Percentiles rank a stretch among this genome's conserved stretches.
phyloP scores from a whole-genome alignment of 441 rosid genomes.

The Eruca vesicaria region DNA sequence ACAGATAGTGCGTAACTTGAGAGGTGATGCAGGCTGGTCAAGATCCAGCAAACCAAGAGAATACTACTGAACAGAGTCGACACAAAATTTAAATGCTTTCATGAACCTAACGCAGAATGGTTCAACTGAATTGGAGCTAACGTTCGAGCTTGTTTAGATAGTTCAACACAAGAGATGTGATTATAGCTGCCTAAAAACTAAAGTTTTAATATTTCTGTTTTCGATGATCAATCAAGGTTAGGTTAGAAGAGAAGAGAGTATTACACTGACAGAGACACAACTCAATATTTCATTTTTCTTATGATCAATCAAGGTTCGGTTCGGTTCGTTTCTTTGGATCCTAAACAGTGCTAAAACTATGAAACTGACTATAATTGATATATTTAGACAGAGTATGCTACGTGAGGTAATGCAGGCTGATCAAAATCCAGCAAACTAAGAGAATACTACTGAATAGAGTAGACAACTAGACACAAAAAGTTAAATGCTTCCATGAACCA shows the following conservation, averaged over 20 bases:
- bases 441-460: not conserved
- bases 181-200: not conserved
- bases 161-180: not conserved
- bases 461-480: not conserved
- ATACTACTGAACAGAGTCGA: not conserved
- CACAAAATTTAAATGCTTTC: not conserved
- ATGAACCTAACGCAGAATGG: not conserved
- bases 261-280: not conserved
- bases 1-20: not conserved
- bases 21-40: not conserved
- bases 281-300: too few relatives aligned
- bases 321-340: not conserved
- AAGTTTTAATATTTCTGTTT: too few relatives aligned
- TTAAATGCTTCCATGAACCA: not conserved
- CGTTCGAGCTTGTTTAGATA: not conserved
- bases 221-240: too few relatives aligned
- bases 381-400: too few relatives aligned
- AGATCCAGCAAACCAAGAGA: constrained; percentile 6
- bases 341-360: not conserved
- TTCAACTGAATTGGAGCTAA: not conserved
- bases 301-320: too few relatives aligned
- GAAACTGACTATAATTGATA: too few relatives aligned
- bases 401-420: not conserved
- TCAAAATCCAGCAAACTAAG: constrained; percentile 6
- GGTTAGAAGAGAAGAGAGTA: too few relatives aligned